Percentiles rank a stretch among this genome's conserved stretches.
Conservation (phyloP, 352 stramenopile genomes). For the Halophytophthora polymorphica region DNA sequence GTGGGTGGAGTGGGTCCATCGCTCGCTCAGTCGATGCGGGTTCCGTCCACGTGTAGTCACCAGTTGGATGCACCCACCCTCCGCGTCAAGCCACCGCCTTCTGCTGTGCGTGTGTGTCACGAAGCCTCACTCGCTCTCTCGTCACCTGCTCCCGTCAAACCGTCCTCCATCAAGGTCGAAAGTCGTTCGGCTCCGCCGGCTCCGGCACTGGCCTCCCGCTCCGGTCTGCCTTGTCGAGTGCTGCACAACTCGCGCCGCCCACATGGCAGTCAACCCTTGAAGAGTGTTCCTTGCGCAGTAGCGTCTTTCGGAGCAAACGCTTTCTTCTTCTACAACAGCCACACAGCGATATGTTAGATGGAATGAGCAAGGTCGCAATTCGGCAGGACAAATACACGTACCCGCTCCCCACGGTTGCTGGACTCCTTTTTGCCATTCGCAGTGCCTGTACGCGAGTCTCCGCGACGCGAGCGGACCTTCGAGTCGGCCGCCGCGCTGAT, state of each 20-base stretch:
- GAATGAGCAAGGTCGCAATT: neutral
- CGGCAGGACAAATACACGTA: conserved; percentile 9
- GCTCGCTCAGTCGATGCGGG: too few species aligned
- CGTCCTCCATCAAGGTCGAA: too few species aligned
- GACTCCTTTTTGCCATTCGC: conserved; percentile 32
- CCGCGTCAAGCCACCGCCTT: too few species aligned
- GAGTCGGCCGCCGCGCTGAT: conserved; percentile 15
- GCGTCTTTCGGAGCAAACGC: conserved; percentile 60
- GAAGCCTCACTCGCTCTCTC: too few species aligned
- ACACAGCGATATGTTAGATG: conserved; percentile 2
- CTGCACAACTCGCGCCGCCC: conserved; percentile 8
- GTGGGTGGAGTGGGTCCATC: too few species aligned
- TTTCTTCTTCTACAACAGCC: conserved; percentile 50
- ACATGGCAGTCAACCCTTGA: conserved; percentile 30
- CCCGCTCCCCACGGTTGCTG: conserved; percentile 21
- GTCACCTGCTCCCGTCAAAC: too few species aligned
- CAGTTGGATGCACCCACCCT: too few species aligned
- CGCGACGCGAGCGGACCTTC: conserved; percentile 32
- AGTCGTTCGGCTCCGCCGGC: neutral
- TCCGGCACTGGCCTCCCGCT: conserved; percentile 13
- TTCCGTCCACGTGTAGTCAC: too few species aligned
- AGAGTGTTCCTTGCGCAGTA: conserved; percentile 29
- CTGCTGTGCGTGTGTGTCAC: too few species aligned
- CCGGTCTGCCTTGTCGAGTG: conserved; percentile 4
- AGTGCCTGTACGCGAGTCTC: conserved; percentile 11